Evolutionary conservation across 2,329 filamentous ascomycete genomes (phyloP), one percentile per base, ranked within the genome.

Genomic region (Claviceps maximensis): DNA sequence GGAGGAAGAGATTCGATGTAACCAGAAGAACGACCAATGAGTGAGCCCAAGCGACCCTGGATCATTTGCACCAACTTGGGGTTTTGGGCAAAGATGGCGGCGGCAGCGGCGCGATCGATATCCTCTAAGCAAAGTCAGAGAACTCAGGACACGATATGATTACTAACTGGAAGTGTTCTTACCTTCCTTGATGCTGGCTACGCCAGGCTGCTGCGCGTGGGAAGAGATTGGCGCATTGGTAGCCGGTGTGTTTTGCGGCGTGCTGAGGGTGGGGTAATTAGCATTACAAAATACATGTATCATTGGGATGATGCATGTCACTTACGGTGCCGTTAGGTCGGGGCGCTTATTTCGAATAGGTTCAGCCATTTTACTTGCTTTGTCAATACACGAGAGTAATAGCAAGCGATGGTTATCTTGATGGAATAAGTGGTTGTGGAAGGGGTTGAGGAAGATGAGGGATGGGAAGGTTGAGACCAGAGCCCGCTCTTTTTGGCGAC

Each of bases 121-220:
- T 94, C 89, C 82, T 97, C 93, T 96, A 70, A 59, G 46, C 2
- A 23, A 13, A 23, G 31, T 46, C 19, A 53, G 42, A 52, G 36
- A 40, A n/a, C 25, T 38, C 27, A 48, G 8, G 12, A 41, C 13
- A 50, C 25, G n/a, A 33, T 3, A 13, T 6, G 36, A 5, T 25
- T 8, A 9, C 21, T n/a, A 17, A 25, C 23, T 19, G 23, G 17
- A 3, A 44, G 55, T 62, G 56, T 42, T 76, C 80, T 71, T 74
- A 97, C 93, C 93, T 83, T 98, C 93, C 71, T 91, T 93, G 76
- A 98, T 97, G 71, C 89, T 96, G 60, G 88, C 77, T 58, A 98
- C 85, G 60, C 86, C 88, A 58, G 93, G 93, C 74, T 95, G 89
- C 74, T 95, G 89, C 62, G 94, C 93, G 72, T 93, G 91, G 58